phyloP scores from a whole-genome alignment of 331 rosid genomes.

The Erythrophleum ivorense region DNA sequence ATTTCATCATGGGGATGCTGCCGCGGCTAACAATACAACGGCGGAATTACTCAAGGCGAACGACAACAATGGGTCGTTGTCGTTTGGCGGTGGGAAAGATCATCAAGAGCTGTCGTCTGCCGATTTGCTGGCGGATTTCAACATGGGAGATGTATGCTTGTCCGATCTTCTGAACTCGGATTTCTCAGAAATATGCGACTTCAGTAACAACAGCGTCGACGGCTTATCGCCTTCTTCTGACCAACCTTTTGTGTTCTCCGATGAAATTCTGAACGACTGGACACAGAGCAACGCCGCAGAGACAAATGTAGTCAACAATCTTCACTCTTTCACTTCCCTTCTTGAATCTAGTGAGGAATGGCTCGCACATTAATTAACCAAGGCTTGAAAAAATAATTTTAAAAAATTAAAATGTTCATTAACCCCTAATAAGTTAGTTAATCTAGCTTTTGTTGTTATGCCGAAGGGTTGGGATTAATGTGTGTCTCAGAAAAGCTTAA shows the following conservation, averaged over 20 bases:
- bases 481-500: not conserved
- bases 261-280: constrained; percentile 47
- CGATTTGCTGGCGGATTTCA: constrained; percentile 37
- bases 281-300: not conserved
- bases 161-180: constrained; percentile 50
- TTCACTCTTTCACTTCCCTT: constrained; percentile 37
- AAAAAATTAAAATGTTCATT: not conserved
- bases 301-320: constrained; percentile 25
- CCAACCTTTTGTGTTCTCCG: constrained; percentile 34
- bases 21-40: not conserved
- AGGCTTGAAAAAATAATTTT: not conserved
- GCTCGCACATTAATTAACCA: not conserved
- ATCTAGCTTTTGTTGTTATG: not conserved
- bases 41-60: not conserved
- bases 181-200: constrained; percentile 33
- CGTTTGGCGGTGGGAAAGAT: not conserved
- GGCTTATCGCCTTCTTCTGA: constrained; percentile 40
- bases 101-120: not conserved
- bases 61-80: not conserved
- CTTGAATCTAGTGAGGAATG: constrained; percentile 37
- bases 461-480: not conserved
- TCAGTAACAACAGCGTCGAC: constrained; percentile 18
- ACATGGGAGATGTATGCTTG: constrained; percentile 43
- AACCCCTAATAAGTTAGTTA: not conserved
- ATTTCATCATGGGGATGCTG: not conserved